Base-by-base conservation (phyloP, 768 basidiomycete genomes). In the Calocera viscosa region DNA sequence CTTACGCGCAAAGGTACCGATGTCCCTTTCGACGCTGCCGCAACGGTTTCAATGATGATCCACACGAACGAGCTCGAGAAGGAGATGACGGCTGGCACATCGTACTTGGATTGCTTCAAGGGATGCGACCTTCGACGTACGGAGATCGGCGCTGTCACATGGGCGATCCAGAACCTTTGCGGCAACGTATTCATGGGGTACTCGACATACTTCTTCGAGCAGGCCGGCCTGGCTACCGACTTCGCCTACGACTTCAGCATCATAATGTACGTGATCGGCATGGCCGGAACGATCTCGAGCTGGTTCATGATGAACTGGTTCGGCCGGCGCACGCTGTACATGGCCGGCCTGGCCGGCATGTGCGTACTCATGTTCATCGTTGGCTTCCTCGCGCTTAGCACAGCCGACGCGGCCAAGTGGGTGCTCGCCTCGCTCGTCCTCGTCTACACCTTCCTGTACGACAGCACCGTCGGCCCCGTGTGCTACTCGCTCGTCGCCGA, bases 11-110 rank as follows among this genome's bases (percentile, higher is more conserved):
- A 66, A 22, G 49, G 49, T 16, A 24, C 64, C 35, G 65, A 47
- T 19, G 69, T 73, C 2, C 71, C 73, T 1, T 71, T 70, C 17
- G 73, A 76, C 33, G 71, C 71, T 24, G 74, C 77, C 40, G 72
- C 73, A 43, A 74, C 73, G 1, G 68, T 77, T n/a, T 76, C 75
- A 65, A 73, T 76, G 68, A 76, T 76, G 67, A 65, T 71, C 39
- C 75, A 77, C 68, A 76, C 77, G 28, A 77, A 75, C 35, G 75
- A 72, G 64, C 41, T 77, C 32, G 78, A 78, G 69, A 72, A 72
- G 67, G 67, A 72, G 30, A 70, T 73, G 64, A 72, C 73, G 2
- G 66, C 68, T 1, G 77, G 77, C 1, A 69, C 75, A 7, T 70
- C 70, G 5, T 79, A 78, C 71, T 34, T 69, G 11, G 77, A 79